Evolutionary conservation across 78 protist genomes (phyloP).

Genomic region (Dictyostelium purpureum): DNA sequence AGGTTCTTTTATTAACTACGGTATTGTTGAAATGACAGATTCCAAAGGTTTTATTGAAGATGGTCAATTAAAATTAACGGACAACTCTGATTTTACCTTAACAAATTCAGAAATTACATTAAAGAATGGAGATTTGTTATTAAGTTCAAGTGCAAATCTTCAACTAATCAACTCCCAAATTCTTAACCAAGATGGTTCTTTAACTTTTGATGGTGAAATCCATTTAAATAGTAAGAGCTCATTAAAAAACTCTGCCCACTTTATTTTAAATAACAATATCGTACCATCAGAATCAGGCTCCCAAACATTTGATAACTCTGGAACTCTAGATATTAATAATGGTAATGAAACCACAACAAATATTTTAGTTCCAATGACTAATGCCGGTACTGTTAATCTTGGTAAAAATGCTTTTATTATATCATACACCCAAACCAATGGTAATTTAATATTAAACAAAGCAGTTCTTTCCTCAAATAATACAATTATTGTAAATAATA

Average conservation of each 20-base stretch:
- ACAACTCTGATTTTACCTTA: background rate
- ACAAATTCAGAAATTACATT: background rate
- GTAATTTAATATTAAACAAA: background rate
- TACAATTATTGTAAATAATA: background rate
- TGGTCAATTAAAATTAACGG: background rate
- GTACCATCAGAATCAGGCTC: background rate
- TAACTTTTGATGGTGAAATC: background rate
- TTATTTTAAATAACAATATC: background rate
- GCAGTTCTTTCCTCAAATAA: background rate
- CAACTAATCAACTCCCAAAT: background rate
- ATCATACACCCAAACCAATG: background rate
- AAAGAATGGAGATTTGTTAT: background rate
- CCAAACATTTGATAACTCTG: slow-evolving; percentile 3
- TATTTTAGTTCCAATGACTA: background rate
- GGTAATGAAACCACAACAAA: background rate
- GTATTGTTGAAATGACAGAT: no score
- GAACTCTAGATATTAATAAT: background rate
- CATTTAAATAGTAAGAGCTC: background rate
- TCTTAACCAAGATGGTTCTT: background rate
- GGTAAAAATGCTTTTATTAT: background rate
- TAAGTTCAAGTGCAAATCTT: background rate
- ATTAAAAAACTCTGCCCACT: background rate
- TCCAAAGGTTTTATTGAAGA: no score
- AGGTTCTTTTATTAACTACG: no score
- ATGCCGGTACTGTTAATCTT: background rate